Evolutionary conservation across 169 alveolate species (phyloP).

Genomic region (Babesia ovata): DNA sequence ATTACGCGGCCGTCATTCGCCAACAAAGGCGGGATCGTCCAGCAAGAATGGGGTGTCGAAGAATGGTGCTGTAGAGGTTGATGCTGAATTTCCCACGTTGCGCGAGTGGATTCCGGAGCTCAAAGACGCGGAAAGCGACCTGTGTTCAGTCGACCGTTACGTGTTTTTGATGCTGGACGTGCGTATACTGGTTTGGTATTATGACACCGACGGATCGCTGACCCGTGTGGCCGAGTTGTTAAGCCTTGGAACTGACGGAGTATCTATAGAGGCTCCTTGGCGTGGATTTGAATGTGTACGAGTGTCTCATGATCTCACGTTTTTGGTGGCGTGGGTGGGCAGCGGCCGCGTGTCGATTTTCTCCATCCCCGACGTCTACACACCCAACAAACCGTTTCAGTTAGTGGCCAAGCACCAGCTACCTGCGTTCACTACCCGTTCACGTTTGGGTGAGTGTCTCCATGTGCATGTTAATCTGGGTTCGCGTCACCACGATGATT

Average conservation of each 20-base stretch:
- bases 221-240: conserved; percentile 55
- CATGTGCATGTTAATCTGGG: background rate
- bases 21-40: background rate
- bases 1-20: background rate
- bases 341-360: conserved; percentile 50
- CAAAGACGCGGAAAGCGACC: conserved; percentile 19
- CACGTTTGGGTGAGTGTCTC: background rate
- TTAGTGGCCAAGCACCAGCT: background rate
- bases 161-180: conserved; percentile 48
- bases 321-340: conserved; percentile 41
- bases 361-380: conserved; percentile 25
- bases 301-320: background rate
- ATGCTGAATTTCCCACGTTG: conserved; percentile 20
- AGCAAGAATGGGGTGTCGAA: background rate
- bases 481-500: background rate
- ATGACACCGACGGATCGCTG: conserved; percentile 46
- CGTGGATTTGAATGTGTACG: conserved; percentile 46
- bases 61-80: background rate
- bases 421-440: background rate
- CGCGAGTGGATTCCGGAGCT: conserved; percentile 55
- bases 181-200: conserved; percentile 55
- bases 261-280: conserved; percentile 22
- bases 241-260: conserved; percentile 36
- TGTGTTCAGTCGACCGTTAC: conserved; percentile 34
- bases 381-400: conserved; percentile 6